Conservation (phyloP, 2,329 filamentous ascomycete genomes). For the Dactylellina leptospora region DNA sequence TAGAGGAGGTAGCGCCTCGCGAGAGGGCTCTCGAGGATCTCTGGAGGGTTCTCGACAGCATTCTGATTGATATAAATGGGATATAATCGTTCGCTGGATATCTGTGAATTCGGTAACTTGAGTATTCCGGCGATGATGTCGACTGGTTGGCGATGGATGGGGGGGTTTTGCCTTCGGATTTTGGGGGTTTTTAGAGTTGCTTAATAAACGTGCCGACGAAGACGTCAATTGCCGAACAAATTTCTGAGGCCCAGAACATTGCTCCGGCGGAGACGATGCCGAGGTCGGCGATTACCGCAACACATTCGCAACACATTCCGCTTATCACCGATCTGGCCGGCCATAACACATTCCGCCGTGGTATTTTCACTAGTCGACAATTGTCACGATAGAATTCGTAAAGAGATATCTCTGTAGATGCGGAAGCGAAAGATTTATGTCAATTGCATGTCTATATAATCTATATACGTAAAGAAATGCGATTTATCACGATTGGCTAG, state of each 20-base stretch:
- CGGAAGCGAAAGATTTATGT: no score
- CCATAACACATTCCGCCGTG: neutral
- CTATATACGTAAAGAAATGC: no score
- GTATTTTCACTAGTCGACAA: neutral
- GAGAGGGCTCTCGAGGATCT: constrained; percentile 43
- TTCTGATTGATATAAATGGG: constrained; percentile 17
- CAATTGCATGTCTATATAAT: no score
- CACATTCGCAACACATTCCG: constrained; percentile 30
- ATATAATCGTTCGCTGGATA: neutral
- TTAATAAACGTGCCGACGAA: constrained; percentile 41
- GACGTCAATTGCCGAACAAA: constrained; percentile 52
- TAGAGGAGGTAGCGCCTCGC: constrained; percentile 27
- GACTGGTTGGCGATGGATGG: constrained; percentile 20
- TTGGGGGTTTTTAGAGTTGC: constrained; percentile 25
- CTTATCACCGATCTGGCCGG: constrained; percentile 30
- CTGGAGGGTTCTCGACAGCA: constrained; percentile 47
- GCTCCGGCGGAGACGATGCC: constrained; percentile 27
- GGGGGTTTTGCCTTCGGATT: constrained; percentile 22
- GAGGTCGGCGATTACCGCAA: constrained; percentile 52
- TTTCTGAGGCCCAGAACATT: constrained; percentile 39
- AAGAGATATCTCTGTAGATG: no score
- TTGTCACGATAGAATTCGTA: no score
- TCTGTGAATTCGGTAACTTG: neutral
- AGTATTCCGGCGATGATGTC: neutral
- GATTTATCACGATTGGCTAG: no score